Evolutionary conservation across 2,329 filamentous ascomycete genomes (phyloP), one percentile per base, ranked within the genome.

Genomic region (Magnaporthiopsis rhizophila): DNA sequence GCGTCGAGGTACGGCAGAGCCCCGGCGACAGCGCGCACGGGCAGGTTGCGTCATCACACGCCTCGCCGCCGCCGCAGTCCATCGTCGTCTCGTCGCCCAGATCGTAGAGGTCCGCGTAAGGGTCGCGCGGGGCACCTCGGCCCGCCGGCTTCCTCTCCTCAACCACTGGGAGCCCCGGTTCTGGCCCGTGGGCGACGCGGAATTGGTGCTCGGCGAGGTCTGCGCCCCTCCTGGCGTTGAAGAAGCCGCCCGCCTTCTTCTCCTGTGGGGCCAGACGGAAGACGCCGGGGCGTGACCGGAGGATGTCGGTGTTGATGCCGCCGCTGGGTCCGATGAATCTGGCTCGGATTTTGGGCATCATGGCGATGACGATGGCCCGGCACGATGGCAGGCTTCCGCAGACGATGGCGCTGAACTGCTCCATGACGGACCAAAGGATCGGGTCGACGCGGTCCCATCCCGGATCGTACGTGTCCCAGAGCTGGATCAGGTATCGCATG

Each of bases 341-440:
- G 56, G 62, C 53, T 30, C 53, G 38, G 36, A 63, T 8, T 12
- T 53, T 32, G 1, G 57, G 36, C 11, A 63, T 11, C 56, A 58
- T 50, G 36, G 30, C 62, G 30, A 21, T 50, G 8, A 63, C 28
- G 24, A 63, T 36, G 11, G 62, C 56, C 9, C 62, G 62, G 21
- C 62, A 63, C 11, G 62, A 58, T 11, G 62, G 62, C 18, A 59
- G 62, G 26, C 62, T 59, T 57, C 62, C 62, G 57, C 62, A 63
- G 56, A 63, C 53, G 62, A 59, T 63, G 34, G 62, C 62, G 21
- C 36, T 59, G 36, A 63, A 63, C 62, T 63, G 56, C 28, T 63
- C 62, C 21, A 63, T 63, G n/a, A 63, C 57, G 34, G 62, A 63
- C 62, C 62, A 63, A 12, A 45, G 38, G 26, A 59, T 59, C 3